Conservation (phyloP, 176 grass and related monocot genomes). For the barley (Hordeum vulgare) region MorexV3_pseudomolecules_assembly NC_058519.1:645365881-645366380, state of each 20-base stretch:
- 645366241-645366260: no score
- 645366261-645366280: no score
- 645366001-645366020: no score
- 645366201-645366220: constrained; percentile 88
- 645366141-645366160: constrained; percentile 70
- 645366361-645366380: constrained; percentile 83
- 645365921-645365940: background rate
- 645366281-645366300: background rate
- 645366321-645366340: constrained; percentile 48
- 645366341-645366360: constrained; percentile 94
- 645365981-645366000: background rate
- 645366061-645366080: background rate
- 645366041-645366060: background rate
- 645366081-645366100: constrained; percentile 19
- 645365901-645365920: background rate
- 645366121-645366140: constrained; percentile 81
- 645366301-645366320: constrained; percentile 68
- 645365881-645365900: background rate
- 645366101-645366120: constrained; percentile 73
- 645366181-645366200: constrained; percentile 80
- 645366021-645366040: background rate
- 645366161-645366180: constrained; percentile 52
- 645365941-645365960: no score
- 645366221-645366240: background rate
- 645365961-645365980: no score